Conservation (phyloP, 306 rosid genomes). For the Quercus dentata region DNA sequence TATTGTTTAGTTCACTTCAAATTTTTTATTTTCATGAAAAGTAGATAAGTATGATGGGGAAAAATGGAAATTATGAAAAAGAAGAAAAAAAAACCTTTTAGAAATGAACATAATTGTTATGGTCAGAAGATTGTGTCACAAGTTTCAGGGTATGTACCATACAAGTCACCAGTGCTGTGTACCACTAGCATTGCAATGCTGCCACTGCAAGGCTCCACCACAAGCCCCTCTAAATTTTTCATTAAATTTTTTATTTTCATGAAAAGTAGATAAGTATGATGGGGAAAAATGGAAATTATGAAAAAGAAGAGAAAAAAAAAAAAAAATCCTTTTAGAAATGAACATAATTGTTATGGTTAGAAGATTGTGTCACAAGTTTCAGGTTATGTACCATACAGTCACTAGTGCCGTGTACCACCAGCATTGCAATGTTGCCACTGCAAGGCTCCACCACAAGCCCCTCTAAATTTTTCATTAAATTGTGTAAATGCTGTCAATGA, state of each 20-base stretch:
- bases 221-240: neutral
- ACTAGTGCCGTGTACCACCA: neutral
- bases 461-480: neutral
- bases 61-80: neutral
- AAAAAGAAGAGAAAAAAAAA: neutral
- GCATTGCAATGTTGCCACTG: neutral
- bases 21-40: neutral
- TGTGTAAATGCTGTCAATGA: neutral
- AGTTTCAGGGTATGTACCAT: neutral
- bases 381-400: neutral
- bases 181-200: neutral
- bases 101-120: too few species aligned
- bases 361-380: neutral
- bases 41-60: neutral
- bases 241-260: neutral
- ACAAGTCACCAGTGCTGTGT: neutral
- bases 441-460: neutral
- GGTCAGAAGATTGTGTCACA: neutral
- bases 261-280: neutral
- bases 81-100: too few species aligned
- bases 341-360: too few species aligned
- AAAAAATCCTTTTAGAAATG: too few species aligned
- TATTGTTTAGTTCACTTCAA: neutral
- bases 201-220: neutral
- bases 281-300: neutral